Percentiles rank a stretch among this genome's conserved stretches.
Evolutionary conservation across 768 basidiomycete species (phyloP).

Genomic region (Neoboletus magnificus): DNA sequence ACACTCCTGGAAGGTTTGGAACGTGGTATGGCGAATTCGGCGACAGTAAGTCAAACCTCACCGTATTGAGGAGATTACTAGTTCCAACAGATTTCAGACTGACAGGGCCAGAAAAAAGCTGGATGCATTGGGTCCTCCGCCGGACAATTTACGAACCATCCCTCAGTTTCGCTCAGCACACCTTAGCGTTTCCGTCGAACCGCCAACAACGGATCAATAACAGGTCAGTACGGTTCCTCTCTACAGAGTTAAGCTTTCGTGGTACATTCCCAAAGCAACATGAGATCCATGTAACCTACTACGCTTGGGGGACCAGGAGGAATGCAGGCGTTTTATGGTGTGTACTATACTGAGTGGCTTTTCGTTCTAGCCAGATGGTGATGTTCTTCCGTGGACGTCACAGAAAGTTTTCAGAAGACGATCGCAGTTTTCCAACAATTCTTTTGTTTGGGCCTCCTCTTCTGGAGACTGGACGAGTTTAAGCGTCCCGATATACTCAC

Average conservation of each 20-base stretch:
- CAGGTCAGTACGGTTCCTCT: neutral
- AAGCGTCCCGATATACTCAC: conserved; percentile 46
- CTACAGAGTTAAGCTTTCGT: neutral
- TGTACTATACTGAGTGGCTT: neutral
- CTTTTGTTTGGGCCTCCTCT: conserved; percentile 43
- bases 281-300: conserved; percentile 1
- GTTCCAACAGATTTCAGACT: conserved; percentile 42
- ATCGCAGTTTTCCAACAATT: conserved; percentile 57
- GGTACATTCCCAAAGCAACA: neutral
- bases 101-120: conserved; percentile 65
- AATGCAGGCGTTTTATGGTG: neutral
- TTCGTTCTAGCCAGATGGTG: conserved; percentile 13
- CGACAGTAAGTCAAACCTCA: conserved; percentile 47
- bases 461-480: conserved; percentile 51
- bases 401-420: conserved; percentile 42
- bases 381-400: conserved; percentile 28
- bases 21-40: conserved; percentile 66
- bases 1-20: conserved; percentile 88
- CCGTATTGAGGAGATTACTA: neutral
- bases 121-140: conserved; percentile 54
- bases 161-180: conserved; percentile 58
- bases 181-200: conserved; percentile 41
- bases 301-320: neutral
- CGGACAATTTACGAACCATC: conserved; percentile 73
- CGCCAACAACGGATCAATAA: conserved; percentile 17